Base-by-base conservation (phyloP, 305 asterid species). In the Lippia alba region DNA sequence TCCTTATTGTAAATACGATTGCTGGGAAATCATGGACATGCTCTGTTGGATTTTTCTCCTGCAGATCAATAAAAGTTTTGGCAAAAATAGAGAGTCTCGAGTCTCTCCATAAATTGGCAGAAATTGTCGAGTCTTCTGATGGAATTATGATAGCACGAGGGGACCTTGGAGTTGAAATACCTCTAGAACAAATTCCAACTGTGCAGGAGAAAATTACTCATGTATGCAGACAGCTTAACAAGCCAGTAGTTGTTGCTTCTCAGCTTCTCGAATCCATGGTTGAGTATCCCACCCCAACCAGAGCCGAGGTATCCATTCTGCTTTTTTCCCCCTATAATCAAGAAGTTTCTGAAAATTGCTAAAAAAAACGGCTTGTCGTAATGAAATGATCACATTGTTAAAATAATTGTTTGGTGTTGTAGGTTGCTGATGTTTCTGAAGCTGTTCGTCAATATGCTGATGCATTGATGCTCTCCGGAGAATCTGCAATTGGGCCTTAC, bases 371-470 rank as follows among this genome's bases (percentile, higher is more conserved):
- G 30, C 30, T 24, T 3, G 30, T 24, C 30, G 3, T 36, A 8
- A 36, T 4, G 9, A 36, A 36, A 36, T 4, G 0, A 5, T 36
- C 41, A 36, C 4, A 36, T 36, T 36, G 41, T 36, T 36, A 8
- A 36, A 36, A 36, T 36, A 36, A 36, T 62, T 64, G 45, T 71
- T 64, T 45, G 50, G 5, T 76, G 71, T 16, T 53, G 51, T 71
- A 89, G 97, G 96, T 91, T 76, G 97, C 97, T 58, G 96, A 91
- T 86, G 83, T 89, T 70, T 91, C 97, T 69, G 97, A 91, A 79
- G 96, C 89, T 2, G 96, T 89, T 4, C 81, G 96, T 17, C 97
- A 89, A 78, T 86, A 85, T 66, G 96, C 96, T 53, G 97, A 91
- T 82, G 97, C 96, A 11, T 45, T 91, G 71, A 91, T 91, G 97